Percentiles rank a stretch among this genome's conserved stretches.
These are phyloP conservation scores for Emmonsia crescens DNA, from an alignment of 2,329 filamentous ascomycete species.

Conservation along the genomic window DNA sequence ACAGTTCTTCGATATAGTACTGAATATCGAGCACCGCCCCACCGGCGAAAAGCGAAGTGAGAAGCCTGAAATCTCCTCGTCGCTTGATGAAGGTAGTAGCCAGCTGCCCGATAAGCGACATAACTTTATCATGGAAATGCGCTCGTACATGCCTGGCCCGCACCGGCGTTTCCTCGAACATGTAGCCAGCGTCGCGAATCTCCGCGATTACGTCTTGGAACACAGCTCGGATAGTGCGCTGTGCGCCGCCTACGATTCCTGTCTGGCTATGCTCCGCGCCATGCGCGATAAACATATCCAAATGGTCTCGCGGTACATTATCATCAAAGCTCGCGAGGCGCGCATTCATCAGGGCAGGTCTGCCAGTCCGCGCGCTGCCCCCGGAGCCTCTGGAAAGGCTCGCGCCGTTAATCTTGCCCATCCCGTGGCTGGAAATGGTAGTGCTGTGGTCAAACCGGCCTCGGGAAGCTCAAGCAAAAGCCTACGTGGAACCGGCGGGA, in stretches of 20 bases:
- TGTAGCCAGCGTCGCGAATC: conserved; percentile 69
- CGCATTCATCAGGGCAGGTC: conserved; percentile 45
- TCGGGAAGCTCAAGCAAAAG: conserved; percentile 38
- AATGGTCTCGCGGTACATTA: conserved; percentile 92
- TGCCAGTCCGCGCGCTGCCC: conserved; percentile 36
- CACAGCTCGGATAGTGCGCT: conserved; percentile 54
- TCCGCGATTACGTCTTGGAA: conserved; percentile 66
- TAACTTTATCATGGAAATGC: conserved; percentile 96
- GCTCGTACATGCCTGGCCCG: conserved; percentile 87
- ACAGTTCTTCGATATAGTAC: conserved; percentile 89
- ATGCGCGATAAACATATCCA: conserved; percentile 93
- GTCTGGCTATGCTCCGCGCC: conserved; percentile 63
- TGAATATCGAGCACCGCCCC: conserved; percentile 81
- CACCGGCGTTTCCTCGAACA: conserved; percentile 83
- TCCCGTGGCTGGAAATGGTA: neutral
- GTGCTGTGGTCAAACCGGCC: conserved; percentile 22
- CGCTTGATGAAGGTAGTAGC: conserved; percentile 25
- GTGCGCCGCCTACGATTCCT: conserved; percentile 78
- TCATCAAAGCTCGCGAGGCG: conserved; percentile 71
- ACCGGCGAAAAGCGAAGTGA: conserved; percentile 55
- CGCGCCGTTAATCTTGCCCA: neutral
- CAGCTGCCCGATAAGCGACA: conserved; percentile 48
- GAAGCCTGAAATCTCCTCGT: neutral
- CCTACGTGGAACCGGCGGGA: conserved; percentile 83
- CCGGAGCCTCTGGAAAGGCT: neutral